phyloP scores from a whole-genome alignment of 2,329 filamentous ascomycete genomes.

The Penicillium expansum region DNA sequence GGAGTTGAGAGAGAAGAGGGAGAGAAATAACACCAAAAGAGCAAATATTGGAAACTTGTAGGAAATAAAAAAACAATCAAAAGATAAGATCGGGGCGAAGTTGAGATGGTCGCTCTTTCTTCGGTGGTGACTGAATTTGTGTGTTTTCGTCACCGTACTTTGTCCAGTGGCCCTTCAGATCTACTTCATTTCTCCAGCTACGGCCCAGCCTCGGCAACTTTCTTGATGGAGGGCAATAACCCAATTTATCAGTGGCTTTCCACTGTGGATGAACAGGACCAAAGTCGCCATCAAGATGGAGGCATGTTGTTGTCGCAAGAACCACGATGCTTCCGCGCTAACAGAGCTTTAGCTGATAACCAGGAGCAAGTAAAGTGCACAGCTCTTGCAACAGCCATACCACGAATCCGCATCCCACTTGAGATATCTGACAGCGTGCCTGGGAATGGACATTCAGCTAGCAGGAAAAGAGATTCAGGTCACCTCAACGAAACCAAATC shows the following conservation, averaged over 20 bases:
- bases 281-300: not conserved
- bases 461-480: not conserved
- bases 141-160: not conserved
- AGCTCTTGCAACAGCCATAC: not conserved
- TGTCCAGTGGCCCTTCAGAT: not conserved
- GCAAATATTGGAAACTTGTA: not conserved
- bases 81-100: not conserved
- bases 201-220: too few species aligned
- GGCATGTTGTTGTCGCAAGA: not conserved
- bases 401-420: not conserved
- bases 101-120: slow-evolving; percentile 4
- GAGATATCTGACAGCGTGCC: not conserved
- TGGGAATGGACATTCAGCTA: not conserved
- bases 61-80: not conserved
- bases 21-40: not conserved
- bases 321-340: not conserved
- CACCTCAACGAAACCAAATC: not conserved
- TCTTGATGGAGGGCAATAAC: slow-evolving; percentile 3
- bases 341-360: not conserved
- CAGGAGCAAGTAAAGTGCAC: not conserved
- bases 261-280: slow-evolving; percentile 1
- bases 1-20: not conserved
- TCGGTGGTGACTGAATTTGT: not conserved
- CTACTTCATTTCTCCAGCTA: not conserved
- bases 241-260: slow-evolving; percentile 20